A percentile compares a stretch with the other conserved stretches of the same genome.
phyloP scores from a whole-genome alignment of 1,284 basidiomycete genomes.

The Pyrrhoderma noxium region DNA sequence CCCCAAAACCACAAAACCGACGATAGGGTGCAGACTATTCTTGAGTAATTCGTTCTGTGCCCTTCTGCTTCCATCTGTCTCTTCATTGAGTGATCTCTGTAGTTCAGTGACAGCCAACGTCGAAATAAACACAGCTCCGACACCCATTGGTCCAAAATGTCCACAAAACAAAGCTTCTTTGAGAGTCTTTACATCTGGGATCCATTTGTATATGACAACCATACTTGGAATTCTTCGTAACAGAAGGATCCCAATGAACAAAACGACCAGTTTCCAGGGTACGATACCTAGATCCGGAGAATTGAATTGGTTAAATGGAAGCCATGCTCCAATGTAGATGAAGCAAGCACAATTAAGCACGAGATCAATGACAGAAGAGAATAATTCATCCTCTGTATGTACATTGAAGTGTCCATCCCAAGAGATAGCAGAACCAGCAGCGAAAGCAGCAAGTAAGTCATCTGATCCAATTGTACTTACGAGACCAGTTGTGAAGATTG shows the following conservation, averaged over 20 bases:
- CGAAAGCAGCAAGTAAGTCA: slow-evolving; percentile 86
- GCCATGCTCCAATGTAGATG: slow-evolving; percentile 87
- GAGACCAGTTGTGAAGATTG: slow-evolving; percentile 74
- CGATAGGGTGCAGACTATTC: slow-evolving; percentile 68
- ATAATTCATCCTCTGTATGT: slow-evolving; percentile 78
- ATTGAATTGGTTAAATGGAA: slow-evolving; percentile 71
- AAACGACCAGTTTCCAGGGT: slow-evolving; percentile 64
- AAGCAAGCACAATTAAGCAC: slow-evolving; percentile 82
- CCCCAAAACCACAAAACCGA: slow-evolving; percentile 76
- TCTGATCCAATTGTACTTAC: slow-evolving; percentile 76
- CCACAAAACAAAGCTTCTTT: slow-evolving; percentile 77
- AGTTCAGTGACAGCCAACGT: slow-evolving; percentile 45
- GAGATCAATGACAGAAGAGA: slow-evolving; percentile 85
- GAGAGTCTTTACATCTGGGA: slow-evolving; percentile 80
- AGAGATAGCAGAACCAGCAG: slow-evolving; percentile 83
- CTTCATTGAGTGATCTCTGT: slow-evolving; percentile 50
- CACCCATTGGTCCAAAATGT: slow-evolving; percentile 75
- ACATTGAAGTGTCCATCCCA: slow-evolving; percentile 92
- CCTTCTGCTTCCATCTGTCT: slow-evolving; percentile 48
- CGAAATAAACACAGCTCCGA: slow-evolving; percentile 81
- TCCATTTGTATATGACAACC: slow-evolving; percentile 67
- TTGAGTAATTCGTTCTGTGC: slow-evolving; percentile 66
- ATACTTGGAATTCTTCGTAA: slow-evolving; percentile 74
- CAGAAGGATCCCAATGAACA: slow-evolving; percentile 61
- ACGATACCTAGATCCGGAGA: slow-evolving; percentile 55